Base-by-base conservation (phyloP, 78 protist genomes). In the slime mould (Dictyostelium discoideum) region DNA sequence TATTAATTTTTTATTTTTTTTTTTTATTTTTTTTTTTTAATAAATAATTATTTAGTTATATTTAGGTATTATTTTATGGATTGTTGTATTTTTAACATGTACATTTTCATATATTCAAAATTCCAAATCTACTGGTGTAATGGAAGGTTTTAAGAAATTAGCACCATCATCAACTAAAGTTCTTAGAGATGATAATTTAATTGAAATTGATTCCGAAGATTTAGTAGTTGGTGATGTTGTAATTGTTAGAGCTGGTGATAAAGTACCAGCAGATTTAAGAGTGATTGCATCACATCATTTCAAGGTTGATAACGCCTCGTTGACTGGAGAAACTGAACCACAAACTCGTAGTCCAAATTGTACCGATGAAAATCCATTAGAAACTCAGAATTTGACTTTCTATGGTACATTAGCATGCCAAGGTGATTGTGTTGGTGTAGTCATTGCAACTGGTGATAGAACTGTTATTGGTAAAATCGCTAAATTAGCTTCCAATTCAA, bases 281-380 rank as follows among this genome's bases (percentile, higher is more conserved):
- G 26, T 99, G 22, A 4, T 98, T 5, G 39, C 20, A 14, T 85
- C 85, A 24, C 87, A 96, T 80, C 94, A 90, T 48, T 84, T 90
- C 67, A 90, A 96, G 72, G 97, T 97, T 13, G 99, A 98, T 86
- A 96, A 98, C 50, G 65, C 99, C 6, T 96, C 98, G 3, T 92
- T 99, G 73, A 98, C 99, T 10, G 99, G 99, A 11, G 99, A 99
- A 80, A 5, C 93, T 22, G 99, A 98, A 77, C 99, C 99, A 22
- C 97, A 85, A 48, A 46, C 96, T 22, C 90, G 98, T 37, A 85
- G 79, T 72, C 29, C 60, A 22, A 89, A 79, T 67, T 77, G 85
- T 69, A 86, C 97, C 2, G 78, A 92, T 87, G 93, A 88, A 3
- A 97, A 86, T 87, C 94, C 98, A 37, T 78, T 94, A 48, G 99